Conservation (phyloP, 2,329 filamentous ascomycete genomes). For the Cryoendolithus antarcticus region DNA sequence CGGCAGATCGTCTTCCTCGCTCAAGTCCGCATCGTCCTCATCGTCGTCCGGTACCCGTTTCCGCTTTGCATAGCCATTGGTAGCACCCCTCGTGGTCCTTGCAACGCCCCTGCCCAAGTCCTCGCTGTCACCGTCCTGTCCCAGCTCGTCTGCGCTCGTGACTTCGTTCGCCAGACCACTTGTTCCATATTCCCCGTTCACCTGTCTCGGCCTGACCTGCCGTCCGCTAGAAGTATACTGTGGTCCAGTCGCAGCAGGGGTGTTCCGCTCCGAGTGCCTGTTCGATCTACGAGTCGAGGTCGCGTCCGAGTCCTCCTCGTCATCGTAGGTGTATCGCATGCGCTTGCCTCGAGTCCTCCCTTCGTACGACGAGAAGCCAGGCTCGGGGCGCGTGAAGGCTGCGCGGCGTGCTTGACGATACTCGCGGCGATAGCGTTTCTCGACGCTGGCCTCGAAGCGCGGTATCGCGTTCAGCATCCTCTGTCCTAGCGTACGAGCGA, state of each 20-base stretch:
- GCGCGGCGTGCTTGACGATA: slow-evolving; percentile 79
- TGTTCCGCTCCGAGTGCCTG: slow-evolving; percentile 54
- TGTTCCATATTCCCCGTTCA: slow-evolving; percentile 50
- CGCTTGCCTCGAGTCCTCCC: slow-evolving; percentile 92
- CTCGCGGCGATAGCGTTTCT: slow-evolving; percentile 89
- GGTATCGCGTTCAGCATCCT: slow-evolving; percentile 71
- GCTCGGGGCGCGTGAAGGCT: slow-evolving; percentile 74
- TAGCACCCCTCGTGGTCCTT: slow-evolving; percentile 23
- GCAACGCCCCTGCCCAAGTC: slow-evolving; percentile 28
- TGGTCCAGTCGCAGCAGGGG: slow-evolving; percentile 58
- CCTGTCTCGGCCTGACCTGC: slow-evolving; percentile 57
- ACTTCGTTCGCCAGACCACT: slow-evolving; percentile 44
- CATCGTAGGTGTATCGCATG: slow-evolving; percentile 90
- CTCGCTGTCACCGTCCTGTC: slow-evolving; percentile 29
- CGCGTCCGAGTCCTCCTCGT: slow-evolving; percentile 64
- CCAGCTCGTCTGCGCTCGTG: slow-evolving; percentile 27
- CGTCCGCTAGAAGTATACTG: slow-evolving; percentile 73
- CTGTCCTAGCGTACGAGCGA: slow-evolving; percentile 64
- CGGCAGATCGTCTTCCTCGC: slow-evolving; percentile 50
- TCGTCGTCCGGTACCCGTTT: slow-evolving; percentile 40
- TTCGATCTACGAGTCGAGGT: slow-evolving; percentile 53
- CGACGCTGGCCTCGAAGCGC: slow-evolving; percentile 61
- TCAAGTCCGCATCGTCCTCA: slow-evolving; percentile 35
- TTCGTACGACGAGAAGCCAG: slow-evolving; percentile 87
- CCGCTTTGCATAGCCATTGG: slow-evolving; percentile 29